A percentile compares a stretch with the other conserved stretches of the same genome.
These are phyloP conservation scores for Gastrodia elata DNA, from an alignment of 106 monocot species.

Conservation along the genomic window DNA sequence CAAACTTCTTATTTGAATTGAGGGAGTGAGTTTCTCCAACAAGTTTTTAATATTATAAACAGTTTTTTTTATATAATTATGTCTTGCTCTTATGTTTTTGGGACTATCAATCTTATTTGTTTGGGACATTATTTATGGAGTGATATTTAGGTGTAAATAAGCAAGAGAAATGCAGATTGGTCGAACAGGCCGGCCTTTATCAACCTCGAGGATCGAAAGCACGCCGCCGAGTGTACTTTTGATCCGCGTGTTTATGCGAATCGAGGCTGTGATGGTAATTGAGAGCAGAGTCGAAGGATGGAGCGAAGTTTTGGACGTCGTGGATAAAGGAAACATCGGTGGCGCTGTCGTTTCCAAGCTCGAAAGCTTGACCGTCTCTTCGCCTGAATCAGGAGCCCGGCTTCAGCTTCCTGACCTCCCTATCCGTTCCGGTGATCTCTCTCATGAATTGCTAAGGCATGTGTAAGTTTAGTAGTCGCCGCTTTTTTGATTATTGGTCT, in stretches of 20 bases:
- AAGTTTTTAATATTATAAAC: too few relatives aligned
- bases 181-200: too few relatives aligned
- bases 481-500: not conserved
- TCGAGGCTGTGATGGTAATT: not conserved
- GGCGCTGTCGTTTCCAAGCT: constrained; percentile 28
- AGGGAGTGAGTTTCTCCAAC: too few relatives aligned
- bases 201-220: too few relatives aligned
- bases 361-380: constrained; percentile 7
- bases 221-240: too few relatives aligned
- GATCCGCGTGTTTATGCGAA: not conserved
- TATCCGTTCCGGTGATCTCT: constrained; percentile 7
- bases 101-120: too few relatives aligned
- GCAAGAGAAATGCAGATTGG: too few relatives aligned
- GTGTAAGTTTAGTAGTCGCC: not conserved
- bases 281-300: constrained; percentile 14
- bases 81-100: too few relatives aligned
- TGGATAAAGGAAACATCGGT: constrained; percentile 44
- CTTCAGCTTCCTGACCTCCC: constrained; percentile 32
- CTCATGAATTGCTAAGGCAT: not conserved
- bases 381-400: constrained; percentile 6
- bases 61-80: too few relatives aligned
- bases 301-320: constrained; percentile 55
- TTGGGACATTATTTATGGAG: too few relatives aligned
- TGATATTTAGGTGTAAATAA: too few relatives aligned
- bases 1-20: too few relatives aligned